These are phyloP conservation scores for Maudiozyma barnettii DNA, from an alignment of 805 yeast genomes.

Conservation along the genomic window DNA sequence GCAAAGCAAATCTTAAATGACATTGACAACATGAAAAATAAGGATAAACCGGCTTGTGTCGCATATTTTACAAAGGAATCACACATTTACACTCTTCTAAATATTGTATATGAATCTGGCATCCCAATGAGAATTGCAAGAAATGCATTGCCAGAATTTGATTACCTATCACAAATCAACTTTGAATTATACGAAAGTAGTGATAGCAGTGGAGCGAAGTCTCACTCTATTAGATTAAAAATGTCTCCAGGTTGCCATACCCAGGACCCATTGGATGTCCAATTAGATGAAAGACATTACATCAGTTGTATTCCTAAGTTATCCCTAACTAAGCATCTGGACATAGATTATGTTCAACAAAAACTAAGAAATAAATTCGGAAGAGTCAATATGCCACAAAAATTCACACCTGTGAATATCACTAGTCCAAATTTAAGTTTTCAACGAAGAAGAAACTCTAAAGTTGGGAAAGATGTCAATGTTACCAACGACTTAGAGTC, in stretches of 20 bases:
- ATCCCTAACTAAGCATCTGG: conserved; percentile 84
- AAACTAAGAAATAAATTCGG: conserved; percentile 71
- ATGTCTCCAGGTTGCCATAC: conserved; percentile 98
- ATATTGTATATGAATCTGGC: conserved; percentile 83
- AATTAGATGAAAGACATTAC: conserved; percentile 90
- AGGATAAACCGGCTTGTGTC: conserved; percentile 74
- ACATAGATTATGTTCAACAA: conserved; percentile 78
- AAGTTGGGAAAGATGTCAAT: background rate
- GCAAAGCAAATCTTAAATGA: conserved; percentile 81
- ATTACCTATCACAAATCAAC: conserved; percentile 86
- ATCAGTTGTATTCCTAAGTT: conserved; percentile 92
- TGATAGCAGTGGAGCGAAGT: conserved; percentile 60
- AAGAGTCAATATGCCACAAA: conserved; percentile 84
- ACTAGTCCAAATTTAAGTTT: conserved; percentile 48
- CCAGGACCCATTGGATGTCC: conserved; percentile 94
- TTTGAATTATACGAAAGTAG: conserved; percentile 86
- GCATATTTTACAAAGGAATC: conserved; percentile 94
- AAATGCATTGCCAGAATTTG: conserved; percentile 92
- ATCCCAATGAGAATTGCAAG: conserved; percentile 92
- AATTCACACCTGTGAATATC: conserved; percentile 80
- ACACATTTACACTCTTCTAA: conserved; percentile 87
- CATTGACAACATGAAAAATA: conserved; percentile 65
- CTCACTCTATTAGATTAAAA: conserved; percentile 84
- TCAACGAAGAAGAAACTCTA: conserved; percentile 10
- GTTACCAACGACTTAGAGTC: background rate